A percentile compares a stretch with the other conserved stretches of the same genome.
phyloP scores from a whole-genome alignment of 2,329 filamentous ascomycete genomes.

The Venturia pyrina region DNA sequence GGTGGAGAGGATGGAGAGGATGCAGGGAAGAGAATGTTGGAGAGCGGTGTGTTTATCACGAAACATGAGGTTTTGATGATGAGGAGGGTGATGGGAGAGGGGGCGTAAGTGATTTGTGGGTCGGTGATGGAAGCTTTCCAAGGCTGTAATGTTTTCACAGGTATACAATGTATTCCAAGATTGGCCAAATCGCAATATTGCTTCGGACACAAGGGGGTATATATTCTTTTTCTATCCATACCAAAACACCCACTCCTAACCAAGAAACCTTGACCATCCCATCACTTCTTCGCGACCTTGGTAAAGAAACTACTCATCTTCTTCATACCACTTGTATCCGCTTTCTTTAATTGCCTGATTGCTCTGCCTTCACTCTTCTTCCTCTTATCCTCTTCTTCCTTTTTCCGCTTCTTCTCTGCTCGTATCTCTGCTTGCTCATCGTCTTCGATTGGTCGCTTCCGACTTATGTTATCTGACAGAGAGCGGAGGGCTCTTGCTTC shows the following conservation, averaged over 20 bases:
- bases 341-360: conserved; percentile 76
- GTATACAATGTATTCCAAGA: no score
- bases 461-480: conserved; percentile 54
- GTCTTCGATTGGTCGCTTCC: conserved; percentile 58
- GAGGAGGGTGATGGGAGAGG: conserved; percentile 24
- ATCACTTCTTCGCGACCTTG: conserved; percentile 9
- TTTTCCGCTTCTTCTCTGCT: conserved; percentile 72
- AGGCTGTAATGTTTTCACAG: background rate
- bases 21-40: conserved; percentile 16
- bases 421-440: conserved; percentile 50
- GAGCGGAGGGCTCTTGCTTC: conserved; percentile 62
- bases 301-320: conserved; percentile 94
- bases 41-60: conserved; percentile 36
- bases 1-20: conserved; percentile 11
- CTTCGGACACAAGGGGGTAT: background rate
- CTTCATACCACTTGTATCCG: conserved; percentile 87
- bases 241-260: background rate
- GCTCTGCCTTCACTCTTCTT: conserved; percentile 71
- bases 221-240: background rate
- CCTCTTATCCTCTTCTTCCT: conserved; percentile 81
- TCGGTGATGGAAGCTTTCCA: no score
- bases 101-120: background rate
- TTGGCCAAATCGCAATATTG: background rate
- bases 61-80: conserved; percentile 44
- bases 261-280: background rate